A percentile compares a stretch with the other conserved stretches of the same genome.
Evolutionary conservation across 2,329 filamentous ascomycete species (phyloP).

Genomic region (Lecanicillium sp.): DNA sequence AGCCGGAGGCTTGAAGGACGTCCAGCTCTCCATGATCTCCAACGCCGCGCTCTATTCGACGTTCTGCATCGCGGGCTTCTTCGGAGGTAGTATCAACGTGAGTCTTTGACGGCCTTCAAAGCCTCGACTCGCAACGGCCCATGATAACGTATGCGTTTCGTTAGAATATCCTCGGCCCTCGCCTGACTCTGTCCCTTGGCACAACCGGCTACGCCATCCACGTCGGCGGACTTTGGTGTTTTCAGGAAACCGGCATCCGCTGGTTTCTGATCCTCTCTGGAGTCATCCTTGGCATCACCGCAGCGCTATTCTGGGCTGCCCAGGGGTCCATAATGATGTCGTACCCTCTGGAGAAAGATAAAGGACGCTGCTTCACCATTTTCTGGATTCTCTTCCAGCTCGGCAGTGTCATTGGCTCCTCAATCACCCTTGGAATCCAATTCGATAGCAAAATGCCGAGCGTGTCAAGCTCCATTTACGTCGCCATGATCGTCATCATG

Average conservation of each 20-base stretch:
- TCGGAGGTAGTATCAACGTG: conserved; percentile 12
- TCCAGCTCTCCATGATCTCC: conserved; percentile 1
- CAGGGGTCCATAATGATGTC: conserved; percentile 9
- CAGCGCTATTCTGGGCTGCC: conserved; percentile 6
- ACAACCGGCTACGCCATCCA: conserved; percentile 9
- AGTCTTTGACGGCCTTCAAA: not conserved
- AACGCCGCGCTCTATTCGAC: conserved; percentile 12
- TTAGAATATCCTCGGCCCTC: conserved; percentile 8
- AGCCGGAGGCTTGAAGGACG: no score
- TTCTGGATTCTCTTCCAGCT: conserved; percentile 8
- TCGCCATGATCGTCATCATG: conserved; percentile 12
- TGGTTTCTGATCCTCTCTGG: conserved; percentile 10
- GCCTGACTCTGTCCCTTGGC: conserved; percentile 7
- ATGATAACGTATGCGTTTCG: not conserved
- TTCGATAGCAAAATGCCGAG: conserved; percentile 3
- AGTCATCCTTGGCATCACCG: conserved; percentile 7
- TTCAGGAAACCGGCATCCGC: conserved; percentile 8
- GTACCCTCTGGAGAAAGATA: conserved; percentile 12
- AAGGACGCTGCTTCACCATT: conserved; percentile 10
- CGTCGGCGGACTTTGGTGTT: conserved; percentile 8
- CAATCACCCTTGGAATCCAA: conserved; percentile 10
- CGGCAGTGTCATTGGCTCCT: conserved; percentile 9
- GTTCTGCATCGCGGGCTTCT: conserved; percentile 13
- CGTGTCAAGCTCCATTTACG: conserved; percentile 9
- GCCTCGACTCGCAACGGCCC: no score